Conservation (phyloP, 208 protist species). For the Porcisia deanei region DNA sequence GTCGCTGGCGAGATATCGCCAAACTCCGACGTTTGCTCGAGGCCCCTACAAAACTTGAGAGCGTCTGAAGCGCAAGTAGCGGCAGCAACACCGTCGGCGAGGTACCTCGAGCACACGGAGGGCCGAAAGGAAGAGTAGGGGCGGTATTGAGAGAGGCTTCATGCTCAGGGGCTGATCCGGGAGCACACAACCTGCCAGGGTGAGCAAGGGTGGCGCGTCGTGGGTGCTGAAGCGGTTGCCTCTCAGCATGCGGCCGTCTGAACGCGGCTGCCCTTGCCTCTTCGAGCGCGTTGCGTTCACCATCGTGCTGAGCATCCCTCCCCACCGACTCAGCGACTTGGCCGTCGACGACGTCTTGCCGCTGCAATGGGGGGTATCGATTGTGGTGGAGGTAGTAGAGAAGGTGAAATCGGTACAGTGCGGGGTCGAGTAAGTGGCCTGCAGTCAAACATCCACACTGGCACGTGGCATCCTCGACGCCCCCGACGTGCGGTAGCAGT, state of each 20-base stretch:
- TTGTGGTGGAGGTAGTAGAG: constrained; percentile 16
- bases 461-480: constrained; percentile 11
- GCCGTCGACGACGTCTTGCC: not conserved
- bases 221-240: not conserved
- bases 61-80: constrained; percentile 10
- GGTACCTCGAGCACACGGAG: not conserved
- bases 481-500: not conserved
- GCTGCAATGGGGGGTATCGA: not conserved
- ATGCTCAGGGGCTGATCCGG: not conserved
- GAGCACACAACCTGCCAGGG: not conserved
- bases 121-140: not conserved
- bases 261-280: not conserved
- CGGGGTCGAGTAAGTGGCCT: constrained; percentile 16
- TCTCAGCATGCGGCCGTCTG: not conserved
- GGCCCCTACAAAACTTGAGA: constrained; percentile 8
- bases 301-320: not conserved
- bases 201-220: not conserved
- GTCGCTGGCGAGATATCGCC: constrained; percentile 4
- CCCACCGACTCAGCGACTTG: not conserved
- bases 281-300: constrained; percentile 7
- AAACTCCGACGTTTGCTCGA: constrained; percentile 6
- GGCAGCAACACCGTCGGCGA: constrained; percentile 7
- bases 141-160: not conserved
- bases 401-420: constrained; percentile 20
- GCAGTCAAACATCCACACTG: constrained; percentile 23